Percentiles rank a stretch among this genome's conserved stretches.
Evolutionary conservation across 768 basidiomycete genomes (phyloP).

Genomic region (Mycena albidolilacea): DNA sequence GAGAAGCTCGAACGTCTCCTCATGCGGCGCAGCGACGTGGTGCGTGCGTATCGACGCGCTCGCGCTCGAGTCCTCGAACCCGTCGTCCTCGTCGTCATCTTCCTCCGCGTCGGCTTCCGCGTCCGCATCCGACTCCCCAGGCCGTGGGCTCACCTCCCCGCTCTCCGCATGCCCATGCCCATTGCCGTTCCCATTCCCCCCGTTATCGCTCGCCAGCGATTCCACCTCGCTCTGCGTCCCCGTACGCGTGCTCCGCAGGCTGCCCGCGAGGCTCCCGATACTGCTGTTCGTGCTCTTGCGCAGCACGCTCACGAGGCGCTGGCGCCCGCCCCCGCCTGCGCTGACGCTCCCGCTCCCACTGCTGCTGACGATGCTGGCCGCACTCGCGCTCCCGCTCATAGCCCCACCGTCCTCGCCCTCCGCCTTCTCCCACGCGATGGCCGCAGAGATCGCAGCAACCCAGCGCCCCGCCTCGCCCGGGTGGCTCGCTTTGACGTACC

Average conservation of each 20-base stretch:
- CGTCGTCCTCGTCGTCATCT: slow-evolving; percentile 44
- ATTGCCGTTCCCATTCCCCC: slow-evolving; percentile 17
- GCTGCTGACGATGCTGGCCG: slow-evolving; percentile 43
- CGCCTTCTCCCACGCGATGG: slow-evolving; percentile 77
- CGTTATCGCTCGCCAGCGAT: slow-evolving; percentile 28
- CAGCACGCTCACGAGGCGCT: slow-evolving; percentile 35
- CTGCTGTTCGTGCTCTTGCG: slow-evolving; percentile 14
- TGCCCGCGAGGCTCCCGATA: background rate
- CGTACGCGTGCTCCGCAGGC: background rate
- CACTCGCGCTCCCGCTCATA: slow-evolving; percentile 30
- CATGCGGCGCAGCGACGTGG: slow-evolving; percentile 67
- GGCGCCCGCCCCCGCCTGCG: slow-evolving; percentile 35
- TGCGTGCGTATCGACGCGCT: slow-evolving; percentile 46
- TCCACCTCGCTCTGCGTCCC: slow-evolving; percentile 23
- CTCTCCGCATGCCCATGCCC: background rate
- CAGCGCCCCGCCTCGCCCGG: slow-evolving; percentile 92
- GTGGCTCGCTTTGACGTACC: slow-evolving; percentile 85
- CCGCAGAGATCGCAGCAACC: slow-evolving; percentile 81
- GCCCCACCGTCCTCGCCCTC: slow-evolving; percentile 33
- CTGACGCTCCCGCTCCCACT: slow-evolving; percentile 9
- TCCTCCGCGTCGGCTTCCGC: slow-evolving; percentile 38
- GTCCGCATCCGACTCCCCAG: slow-evolving; percentile 39
- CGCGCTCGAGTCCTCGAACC: slow-evolving; percentile 57
- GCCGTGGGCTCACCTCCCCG: slow-evolving; percentile 44
- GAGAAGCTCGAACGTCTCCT: slow-evolving; percentile 72